phyloP scores from a whole-genome alignment of 441 rosid species.

The Populus trichocarpa region DNA sequence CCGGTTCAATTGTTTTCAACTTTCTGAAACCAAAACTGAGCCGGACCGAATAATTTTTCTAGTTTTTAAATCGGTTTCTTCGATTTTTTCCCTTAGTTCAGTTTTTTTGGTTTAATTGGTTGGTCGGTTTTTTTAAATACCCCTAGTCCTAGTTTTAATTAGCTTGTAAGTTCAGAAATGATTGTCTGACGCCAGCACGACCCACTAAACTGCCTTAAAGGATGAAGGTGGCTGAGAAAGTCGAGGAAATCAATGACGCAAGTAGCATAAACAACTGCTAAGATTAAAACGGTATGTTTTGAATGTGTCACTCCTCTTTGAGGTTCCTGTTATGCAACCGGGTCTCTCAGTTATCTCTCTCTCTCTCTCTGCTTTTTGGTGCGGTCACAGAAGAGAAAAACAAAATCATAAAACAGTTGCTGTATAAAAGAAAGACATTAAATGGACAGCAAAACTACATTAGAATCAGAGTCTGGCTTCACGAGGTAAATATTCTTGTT shows the following conservation, averaged over 20 bases:
- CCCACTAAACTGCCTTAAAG: background rate
- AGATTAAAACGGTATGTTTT: background rate
- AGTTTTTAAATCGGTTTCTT: too few relatives aligned
- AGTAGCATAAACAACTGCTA: background rate
- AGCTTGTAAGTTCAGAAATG: background rate
- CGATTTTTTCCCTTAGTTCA: too few relatives aligned
- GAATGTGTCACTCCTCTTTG: background rate
- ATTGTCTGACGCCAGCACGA: background rate
- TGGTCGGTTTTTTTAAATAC: too few relatives aligned
- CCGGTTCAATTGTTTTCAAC: too few relatives aligned
- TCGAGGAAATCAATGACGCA: background rate
- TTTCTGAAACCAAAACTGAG: too few relatives aligned
- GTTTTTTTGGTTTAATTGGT: too few relatives aligned
- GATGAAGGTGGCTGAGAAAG: background rate
- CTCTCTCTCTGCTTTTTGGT: background rate
- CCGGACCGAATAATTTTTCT: too few relatives aligned
- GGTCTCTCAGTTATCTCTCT: background rate
- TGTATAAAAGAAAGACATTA: too few relatives aligned
- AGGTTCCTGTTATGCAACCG: background rate
- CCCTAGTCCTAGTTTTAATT: background rate
- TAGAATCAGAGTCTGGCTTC: background rate
- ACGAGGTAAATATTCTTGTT: background rate
- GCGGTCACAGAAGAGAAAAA: background rate
- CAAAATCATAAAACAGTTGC: background rate
- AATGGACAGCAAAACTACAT: background rate